Percentiles rank a stretch among this genome's conserved stretches.
phyloP scores from a whole-genome alignment of 495 filamentous ascomycete genomes.

The Glonium stellatum region DNA sequence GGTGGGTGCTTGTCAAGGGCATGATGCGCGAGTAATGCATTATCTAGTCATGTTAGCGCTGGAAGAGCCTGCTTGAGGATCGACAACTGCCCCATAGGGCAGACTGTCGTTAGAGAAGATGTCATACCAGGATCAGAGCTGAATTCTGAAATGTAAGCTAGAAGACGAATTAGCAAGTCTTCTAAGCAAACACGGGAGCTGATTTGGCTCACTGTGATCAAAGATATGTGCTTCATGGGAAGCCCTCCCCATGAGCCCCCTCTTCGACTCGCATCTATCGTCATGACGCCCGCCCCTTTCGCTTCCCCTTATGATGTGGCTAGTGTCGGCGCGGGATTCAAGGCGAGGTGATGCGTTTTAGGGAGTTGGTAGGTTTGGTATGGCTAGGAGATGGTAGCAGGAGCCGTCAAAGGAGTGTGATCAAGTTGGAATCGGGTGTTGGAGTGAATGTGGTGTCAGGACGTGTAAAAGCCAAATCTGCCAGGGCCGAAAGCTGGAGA shows the following conservation, averaged over 20 bases:
- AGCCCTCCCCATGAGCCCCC: slow-evolving; percentile 42
- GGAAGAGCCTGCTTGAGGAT: background rate
- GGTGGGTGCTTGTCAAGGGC: slow-evolving; percentile 69
- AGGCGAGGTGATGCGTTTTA: background rate
- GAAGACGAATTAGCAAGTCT: slow-evolving; percentile 5
- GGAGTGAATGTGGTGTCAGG: background rate
- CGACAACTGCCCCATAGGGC: background rate
- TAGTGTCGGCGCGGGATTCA: background rate
- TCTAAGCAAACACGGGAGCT: slow-evolving; percentile 17
- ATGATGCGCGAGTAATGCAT: slow-evolving; percentile 93
- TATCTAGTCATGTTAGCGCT: slow-evolving; percentile 45
- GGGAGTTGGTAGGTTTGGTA: background rate
- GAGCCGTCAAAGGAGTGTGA: slow-evolving; percentile 10
- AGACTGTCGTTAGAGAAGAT: background rate
- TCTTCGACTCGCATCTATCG: slow-evolving; percentile 18
- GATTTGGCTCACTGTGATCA: slow-evolving; percentile 58
- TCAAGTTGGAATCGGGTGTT: background rate
- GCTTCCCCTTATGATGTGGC: background rate
- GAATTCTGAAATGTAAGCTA: slow-evolving; percentile 78
- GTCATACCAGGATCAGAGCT: slow-evolving; percentile 61
- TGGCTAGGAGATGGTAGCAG: background rate
- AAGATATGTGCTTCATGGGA: slow-evolving; percentile 69
- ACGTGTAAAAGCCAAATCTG: background rate
- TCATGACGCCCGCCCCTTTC: slow-evolving; percentile 18
- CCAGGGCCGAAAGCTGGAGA: background rate